A percentile compares a stretch with the other conserved stretches of the same genome.
These are phyloP conservation scores for Xerocomellus dryophilus DNA, from an alignment of 768 basidiomycete species.

Conservation along the genomic window DNA sequence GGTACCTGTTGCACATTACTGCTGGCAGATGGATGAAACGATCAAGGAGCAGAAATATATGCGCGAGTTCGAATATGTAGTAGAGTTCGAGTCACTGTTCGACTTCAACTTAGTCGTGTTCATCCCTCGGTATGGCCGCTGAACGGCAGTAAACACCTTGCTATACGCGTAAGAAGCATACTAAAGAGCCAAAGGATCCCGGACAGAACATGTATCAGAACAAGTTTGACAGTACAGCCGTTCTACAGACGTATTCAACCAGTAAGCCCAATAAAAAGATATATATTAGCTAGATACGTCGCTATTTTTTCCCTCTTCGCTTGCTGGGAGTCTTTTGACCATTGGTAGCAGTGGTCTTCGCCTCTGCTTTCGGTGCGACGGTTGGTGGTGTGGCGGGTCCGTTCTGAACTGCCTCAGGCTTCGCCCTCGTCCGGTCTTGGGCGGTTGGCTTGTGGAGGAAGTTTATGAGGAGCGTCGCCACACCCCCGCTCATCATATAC, in stretches of 20 bases:
- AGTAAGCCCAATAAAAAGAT: background rate
- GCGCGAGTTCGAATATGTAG: no score
- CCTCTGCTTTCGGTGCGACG: constrained; percentile 2
- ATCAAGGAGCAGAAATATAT: no score
- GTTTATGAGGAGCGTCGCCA: constrained; percentile 66
- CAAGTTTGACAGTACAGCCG: background rate
- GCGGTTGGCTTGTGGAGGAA: constrained; percentile 49
- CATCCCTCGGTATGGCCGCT: no score
- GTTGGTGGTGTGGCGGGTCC: background rate
- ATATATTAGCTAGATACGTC: background rate
- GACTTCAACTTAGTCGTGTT: no score
- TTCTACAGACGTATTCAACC: background rate
- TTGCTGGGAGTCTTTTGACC: constrained; percentile 24
- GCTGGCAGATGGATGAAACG: no score
- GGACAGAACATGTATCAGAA: no score
- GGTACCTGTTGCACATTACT: no score
- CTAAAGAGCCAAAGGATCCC: no score
- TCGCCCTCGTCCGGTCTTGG: constrained; percentile 3
- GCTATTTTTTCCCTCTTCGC: constrained; percentile 29
- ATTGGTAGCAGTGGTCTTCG: constrained; percentile 15
- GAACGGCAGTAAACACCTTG: no score
- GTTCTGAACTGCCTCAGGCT: constrained; percentile 1
- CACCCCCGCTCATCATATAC: constrained; percentile 58
- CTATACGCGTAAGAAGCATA: no score
- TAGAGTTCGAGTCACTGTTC: no score